Conservation (phyloP, 176 grass and related monocot genomes). For the Rhynchospora tenuis region DNA sequence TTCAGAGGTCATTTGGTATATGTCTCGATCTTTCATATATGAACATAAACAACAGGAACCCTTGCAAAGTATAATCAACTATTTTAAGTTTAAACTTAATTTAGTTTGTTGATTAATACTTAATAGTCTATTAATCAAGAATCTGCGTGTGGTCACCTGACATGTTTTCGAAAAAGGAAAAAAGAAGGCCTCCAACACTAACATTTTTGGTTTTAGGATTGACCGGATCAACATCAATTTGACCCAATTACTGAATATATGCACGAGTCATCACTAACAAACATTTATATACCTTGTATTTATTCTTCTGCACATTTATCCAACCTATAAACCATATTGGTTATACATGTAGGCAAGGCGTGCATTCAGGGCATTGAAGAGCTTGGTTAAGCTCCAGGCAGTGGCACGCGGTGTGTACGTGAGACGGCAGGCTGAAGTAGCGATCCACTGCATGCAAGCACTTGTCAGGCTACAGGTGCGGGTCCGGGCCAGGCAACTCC, state of each 20-base stretch:
- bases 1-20: conserved; percentile 67
- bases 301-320: not conserved
- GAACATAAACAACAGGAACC: not conserved
- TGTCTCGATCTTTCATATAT: not conserved
- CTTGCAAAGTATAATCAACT: not conserved
- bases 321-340: not conserved
- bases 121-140: not conserved
- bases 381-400: conserved; percentile 87
- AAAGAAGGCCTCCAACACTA: no score
- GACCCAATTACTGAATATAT: not conserved
- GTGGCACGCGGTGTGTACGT: conserved; percentile 80
- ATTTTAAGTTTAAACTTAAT: not conserved
- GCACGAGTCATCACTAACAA: not conserved
- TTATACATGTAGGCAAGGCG: conserved; percentile 56
- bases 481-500: conserved; percentile 56
- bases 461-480: conserved; percentile 73
- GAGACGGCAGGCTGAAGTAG: conserved; percentile 68
- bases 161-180: not conserved
- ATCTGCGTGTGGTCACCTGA: not conserved
- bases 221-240: no score
- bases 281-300: not conserved
- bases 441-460: conserved; percentile 86
- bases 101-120: not conserved
- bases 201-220: no score
- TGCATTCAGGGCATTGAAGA: conserved; percentile 72